These are phyloP conservation scores for Ceratocystis huliohia DNA, from an alignment of 2,329 filamentous ascomycete species.

Conservation along the genomic window DNA sequence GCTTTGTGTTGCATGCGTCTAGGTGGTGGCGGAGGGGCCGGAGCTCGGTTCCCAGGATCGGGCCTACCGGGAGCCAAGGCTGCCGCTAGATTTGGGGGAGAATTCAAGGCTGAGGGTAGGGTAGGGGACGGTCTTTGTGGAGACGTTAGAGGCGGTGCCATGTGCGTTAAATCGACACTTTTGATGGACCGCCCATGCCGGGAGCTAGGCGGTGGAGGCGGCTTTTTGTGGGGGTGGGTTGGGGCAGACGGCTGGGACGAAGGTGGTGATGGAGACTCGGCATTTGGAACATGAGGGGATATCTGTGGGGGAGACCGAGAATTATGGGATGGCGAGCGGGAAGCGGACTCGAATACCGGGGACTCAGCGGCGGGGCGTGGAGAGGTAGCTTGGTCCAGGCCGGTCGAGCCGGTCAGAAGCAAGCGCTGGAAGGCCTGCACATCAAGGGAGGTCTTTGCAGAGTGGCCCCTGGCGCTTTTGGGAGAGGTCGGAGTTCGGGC, in stretches of 20 bases:
- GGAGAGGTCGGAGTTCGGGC: constrained; percentile 9
- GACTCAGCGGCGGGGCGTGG: not conserved
- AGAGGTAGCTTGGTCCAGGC: constrained; percentile 24
- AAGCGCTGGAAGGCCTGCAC: constrained; percentile 67
- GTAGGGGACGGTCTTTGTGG: not conserved
- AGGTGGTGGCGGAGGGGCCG: constrained; percentile 6
- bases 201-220: constrained; percentile 60
- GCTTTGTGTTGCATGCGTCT: constrained; percentile 20
- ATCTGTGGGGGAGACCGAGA: not conserved
- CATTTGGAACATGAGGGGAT: not conserved
- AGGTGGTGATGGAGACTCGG: not conserved
- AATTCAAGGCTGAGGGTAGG: not conserved
- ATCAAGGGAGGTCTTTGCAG: constrained; percentile 32
- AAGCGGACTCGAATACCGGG: not conserved
- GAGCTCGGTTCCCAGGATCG: constrained; percentile 26
- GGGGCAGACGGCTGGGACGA: not conserved
- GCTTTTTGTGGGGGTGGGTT: constrained; percentile 40
- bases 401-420: constrained; percentile 58
- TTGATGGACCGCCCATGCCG: constrained; percentile 66
- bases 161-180: constrained; percentile 33
- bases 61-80: constrained; percentile 32
- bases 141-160: not conserved
- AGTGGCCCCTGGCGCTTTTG: not conserved
- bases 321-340: not conserved
- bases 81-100: constrained; percentile 24